Percentiles rank a stretch among this genome's conserved stretches.
Conservation (phyloP, 441 rosid genomes). For the Iberis amara region DNA sequence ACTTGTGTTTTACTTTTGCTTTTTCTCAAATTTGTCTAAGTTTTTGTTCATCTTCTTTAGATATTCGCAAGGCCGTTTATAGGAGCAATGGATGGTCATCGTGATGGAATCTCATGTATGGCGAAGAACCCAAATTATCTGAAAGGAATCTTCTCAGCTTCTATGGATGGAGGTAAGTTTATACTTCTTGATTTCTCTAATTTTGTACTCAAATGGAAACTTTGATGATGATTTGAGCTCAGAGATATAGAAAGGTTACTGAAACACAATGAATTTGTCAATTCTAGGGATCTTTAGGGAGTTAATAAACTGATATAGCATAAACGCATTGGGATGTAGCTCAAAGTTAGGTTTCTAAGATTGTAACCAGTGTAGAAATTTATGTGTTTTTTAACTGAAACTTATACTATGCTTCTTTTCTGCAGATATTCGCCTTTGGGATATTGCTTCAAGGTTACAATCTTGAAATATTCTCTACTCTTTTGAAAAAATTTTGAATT, state of each 20-base stretch:
- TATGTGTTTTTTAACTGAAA: too few relatives aligned
- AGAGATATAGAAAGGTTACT: too few relatives aligned
- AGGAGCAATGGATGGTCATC: constrained; percentile 95
- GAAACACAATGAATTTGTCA: too few relatives aligned
- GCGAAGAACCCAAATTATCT: constrained; percentile 87
- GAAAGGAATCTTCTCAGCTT: constrained; percentile 85
- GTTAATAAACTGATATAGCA: too few relatives aligned
- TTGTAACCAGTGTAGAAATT: too few relatives aligned
- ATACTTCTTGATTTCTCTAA: neutral
- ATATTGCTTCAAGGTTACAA: constrained; percentile 70
- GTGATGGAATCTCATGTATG: constrained; percentile 83
- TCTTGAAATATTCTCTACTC: neutral
- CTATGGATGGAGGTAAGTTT: constrained; percentile 85
- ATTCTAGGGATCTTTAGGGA: too few relatives aligned
- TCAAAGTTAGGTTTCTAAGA: too few relatives aligned
- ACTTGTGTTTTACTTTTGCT: neutral
- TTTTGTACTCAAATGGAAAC: neutral
- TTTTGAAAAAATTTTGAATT: neutral
- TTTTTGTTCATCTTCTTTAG: constrained; percentile 30
- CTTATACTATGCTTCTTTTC: too few relatives aligned
- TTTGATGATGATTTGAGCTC: neutral
- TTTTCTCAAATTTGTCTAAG: neutral
- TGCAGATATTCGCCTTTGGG: constrained; percentile 97
- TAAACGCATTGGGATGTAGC: too few relatives aligned
- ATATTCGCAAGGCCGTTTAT: constrained; percentile 87